Evolutionary conservation across 805 yeast genomes (phyloP).

Genomic region (Candida verbasci): DNA sequence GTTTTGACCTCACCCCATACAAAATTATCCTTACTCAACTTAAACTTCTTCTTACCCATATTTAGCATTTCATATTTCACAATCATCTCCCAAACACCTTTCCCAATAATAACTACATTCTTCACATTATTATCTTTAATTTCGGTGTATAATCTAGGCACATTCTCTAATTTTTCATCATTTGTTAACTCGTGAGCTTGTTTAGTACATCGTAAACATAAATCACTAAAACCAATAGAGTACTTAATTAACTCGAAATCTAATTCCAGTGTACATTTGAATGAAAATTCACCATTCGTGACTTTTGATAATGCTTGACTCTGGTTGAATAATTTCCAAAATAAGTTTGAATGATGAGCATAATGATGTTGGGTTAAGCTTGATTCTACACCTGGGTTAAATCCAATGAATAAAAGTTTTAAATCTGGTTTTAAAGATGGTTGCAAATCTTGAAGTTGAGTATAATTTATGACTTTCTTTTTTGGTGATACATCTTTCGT

Average conservation of each 20-base stretch:
- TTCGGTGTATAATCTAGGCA: slow-evolving; percentile 46
- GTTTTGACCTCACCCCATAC: slow-evolving; percentile 47
- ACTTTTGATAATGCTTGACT: slow-evolving; percentile 38
- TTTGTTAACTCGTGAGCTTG: slow-evolving; percentile 50
- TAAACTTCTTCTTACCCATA: slow-evolving; percentile 21
- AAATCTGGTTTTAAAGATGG: slow-evolving; percentile 27
- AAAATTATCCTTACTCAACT: slow-evolving; percentile 31
- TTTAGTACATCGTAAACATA: slow-evolving; percentile 60
- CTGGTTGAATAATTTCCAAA: slow-evolving; percentile 62
- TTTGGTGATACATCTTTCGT: slow-evolving; percentile 2
- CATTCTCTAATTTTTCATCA: slow-evolving; percentile 52
- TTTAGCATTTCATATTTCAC: slow-evolving; percentile 28
- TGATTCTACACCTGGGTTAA: slow-evolving; percentile 66
- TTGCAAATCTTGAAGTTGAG: slow-evolving; percentile 21
- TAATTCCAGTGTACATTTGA: slow-evolving; percentile 11
- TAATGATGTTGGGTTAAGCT: slow-evolving; percentile 62
- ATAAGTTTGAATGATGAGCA: slow-evolving; percentile 65
- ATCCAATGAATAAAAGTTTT: slow-evolving; percentile 58
- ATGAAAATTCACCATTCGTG: slow-evolving; percentile 6
- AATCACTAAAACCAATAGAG: slow-evolving; percentile 66
- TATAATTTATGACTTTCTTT: not conserved
- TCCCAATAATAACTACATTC: slow-evolving; percentile 59
- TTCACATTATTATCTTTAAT: slow-evolving; percentile 35
- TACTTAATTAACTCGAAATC: slow-evolving; percentile 43
- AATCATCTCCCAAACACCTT: slow-evolving; percentile 69